Conservation (phyloP, 2,329 filamentous ascomycete species). For the Botryotinia globosa region DNA sequence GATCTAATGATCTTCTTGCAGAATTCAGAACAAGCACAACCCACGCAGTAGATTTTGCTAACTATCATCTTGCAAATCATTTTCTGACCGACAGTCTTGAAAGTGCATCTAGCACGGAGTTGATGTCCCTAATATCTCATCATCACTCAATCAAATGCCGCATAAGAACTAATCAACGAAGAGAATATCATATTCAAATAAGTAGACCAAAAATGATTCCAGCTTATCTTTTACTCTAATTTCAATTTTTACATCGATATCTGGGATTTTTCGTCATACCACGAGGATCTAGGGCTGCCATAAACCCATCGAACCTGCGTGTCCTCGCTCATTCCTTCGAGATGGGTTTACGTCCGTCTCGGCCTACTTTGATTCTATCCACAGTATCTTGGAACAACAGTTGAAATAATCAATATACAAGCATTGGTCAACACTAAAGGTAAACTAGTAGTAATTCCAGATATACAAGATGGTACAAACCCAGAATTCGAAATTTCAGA, state of each 20-base stretch:
- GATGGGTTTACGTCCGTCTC: neutral
- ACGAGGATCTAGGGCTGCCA: neutral
- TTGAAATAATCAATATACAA: neutral
- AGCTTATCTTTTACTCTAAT: neutral
- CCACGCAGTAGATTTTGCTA: too few species aligned
- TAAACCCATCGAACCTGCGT: too few species aligned
- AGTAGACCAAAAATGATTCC: neutral
- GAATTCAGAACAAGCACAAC: too few species aligned
- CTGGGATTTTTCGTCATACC: too few species aligned
- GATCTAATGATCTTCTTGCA: too few species aligned
- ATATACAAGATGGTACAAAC: neutral
- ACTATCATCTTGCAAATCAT: neutral
- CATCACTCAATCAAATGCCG: neutral
- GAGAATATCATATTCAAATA: neutral
- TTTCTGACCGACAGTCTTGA: neutral
- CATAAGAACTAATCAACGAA: neutral
- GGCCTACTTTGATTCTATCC: neutral
- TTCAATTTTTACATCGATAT: too few species aligned
- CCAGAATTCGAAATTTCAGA: neutral
- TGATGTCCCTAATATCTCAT: neutral
- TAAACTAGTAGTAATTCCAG: neutral
- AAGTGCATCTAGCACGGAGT: neutral
- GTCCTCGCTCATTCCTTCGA: too few species aligned
- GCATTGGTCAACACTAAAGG: too few species aligned
- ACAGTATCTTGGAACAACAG: neutral